Evolutionary conservation across 108 stramenopile species (phyloP), one percentile per base, ranked within the genome.

Genomic region (Parietichytrium sp.): DNA sequence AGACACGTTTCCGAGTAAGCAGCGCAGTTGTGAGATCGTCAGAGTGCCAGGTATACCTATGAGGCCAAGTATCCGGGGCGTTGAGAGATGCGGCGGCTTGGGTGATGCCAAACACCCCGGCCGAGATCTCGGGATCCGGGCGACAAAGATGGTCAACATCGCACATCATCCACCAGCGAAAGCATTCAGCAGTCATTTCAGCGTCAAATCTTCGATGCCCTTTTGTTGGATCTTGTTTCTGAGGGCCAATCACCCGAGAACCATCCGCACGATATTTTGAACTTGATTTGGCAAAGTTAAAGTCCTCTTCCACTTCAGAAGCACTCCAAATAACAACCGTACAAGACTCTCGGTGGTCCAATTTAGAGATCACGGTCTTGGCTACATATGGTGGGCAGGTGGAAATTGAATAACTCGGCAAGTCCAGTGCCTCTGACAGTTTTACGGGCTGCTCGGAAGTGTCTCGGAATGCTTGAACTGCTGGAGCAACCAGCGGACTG

Each of bases 1-100:
- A 33, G n/a, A n/a, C 25, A 27, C 61, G 61, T 6, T 33, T 33
- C 3, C 61, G 29, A 2, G 61, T 2, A 2, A 72, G 36, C 6
- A 42, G 38, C 13, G n/a, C 38, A 1, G 61, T 72, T 42, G 45
- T 42, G 15, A 72, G 42, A 33, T 72, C 61, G 42, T 72, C 61
- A 2, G 61, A 72, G 33, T 72, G 61, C 61, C 61, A 72, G 23
- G 61, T 72, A 20, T 72, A 72, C 15, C 61, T 36, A 25, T 72
- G 61, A 6, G 61, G 61, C 61, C 61, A 72, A 0, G 61, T 72
- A 27, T 72, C 61, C 13, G 61, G 15, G 23, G 61, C 33, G 20
- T 72, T 72, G 13, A 72, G 61, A 6, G 61, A 45, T 2, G 61
- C 61, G 42, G 38, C 45, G 23, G 61, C 36, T 42, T 72, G 61